Percentiles rank a stretch among this genome's conserved stretches.
These are phyloP conservation scores for Geosmithia morbida DNA, from an alignment of 2,329 filamentous ascomycete genomes.

Conservation along the genomic window DNA sequence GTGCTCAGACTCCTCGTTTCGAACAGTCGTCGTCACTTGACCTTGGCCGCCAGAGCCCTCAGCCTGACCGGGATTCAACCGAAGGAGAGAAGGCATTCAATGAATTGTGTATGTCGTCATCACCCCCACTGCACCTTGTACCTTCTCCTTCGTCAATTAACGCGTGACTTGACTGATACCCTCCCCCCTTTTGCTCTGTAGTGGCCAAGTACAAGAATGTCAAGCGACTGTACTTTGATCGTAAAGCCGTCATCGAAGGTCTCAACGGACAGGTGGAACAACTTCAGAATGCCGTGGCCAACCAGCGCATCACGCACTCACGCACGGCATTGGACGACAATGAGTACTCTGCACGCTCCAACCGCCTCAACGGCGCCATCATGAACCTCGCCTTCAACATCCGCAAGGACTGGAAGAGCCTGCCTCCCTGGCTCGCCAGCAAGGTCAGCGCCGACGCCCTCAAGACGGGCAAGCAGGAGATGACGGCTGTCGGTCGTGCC, in stretches of 20 bases:
- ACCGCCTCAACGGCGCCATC: slow-evolving; percentile 81
- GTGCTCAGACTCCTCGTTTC: background rate
- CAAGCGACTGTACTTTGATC: slow-evolving; percentile 94
- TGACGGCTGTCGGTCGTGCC: slow-evolving; percentile 88
- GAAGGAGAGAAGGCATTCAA: slow-evolving; percentile 42
- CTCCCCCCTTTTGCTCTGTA: slow-evolving; percentile 18
- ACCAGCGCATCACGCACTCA: slow-evolving; percentile 88
- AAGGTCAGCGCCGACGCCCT: slow-evolving; percentile 78
- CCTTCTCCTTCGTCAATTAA: slow-evolving; percentile 17
- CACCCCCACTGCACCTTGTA: slow-evolving; percentile 3
- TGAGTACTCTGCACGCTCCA: slow-evolving; percentile 83
- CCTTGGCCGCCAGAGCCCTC: slow-evolving; percentile 40
- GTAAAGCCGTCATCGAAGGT: slow-evolving; percentile 80
- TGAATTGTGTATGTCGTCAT: slow-evolving; percentile 33
- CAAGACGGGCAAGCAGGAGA: slow-evolving; percentile 83
- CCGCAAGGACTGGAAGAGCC: slow-evolving; percentile 76
- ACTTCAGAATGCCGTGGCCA: slow-evolving; percentile 92
- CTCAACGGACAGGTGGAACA: slow-evolving; percentile 81
- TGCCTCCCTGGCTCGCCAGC: slow-evolving; percentile 67
- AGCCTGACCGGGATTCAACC: slow-evolving; percentile 29
- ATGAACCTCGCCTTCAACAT: slow-evolving; percentile 94
- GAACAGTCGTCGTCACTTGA: slow-evolving; percentile 11
- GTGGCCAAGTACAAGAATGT: slow-evolving; percentile 96
- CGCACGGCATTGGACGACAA: slow-evolving; percentile 90
- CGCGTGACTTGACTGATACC: slow-evolving; percentile 1